Conservation (phyloP, 306 rosid species). For the Vigna trinervia region DNA sequence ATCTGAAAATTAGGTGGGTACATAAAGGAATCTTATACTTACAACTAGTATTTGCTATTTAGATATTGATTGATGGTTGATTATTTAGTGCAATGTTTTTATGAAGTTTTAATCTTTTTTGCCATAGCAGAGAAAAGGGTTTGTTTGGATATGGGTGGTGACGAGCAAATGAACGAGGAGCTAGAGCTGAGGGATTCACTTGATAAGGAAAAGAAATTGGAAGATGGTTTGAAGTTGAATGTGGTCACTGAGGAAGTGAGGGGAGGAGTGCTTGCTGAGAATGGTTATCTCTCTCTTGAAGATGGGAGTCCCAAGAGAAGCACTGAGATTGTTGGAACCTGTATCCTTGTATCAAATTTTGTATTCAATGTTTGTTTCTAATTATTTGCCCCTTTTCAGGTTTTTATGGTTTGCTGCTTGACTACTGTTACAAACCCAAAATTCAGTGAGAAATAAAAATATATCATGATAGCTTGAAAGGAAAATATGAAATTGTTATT, state of each 20-base stretch:
- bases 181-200: constrained; percentile 27
- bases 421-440: too few relatives aligned
- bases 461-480: too few relatives aligned
- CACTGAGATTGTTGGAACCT: constrained; percentile 47
- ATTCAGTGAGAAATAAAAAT: too few relatives aligned
- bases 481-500: too few relatives aligned
- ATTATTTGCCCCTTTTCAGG: neutral
- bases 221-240: constrained; percentile 50
- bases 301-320: constrained; percentile 46
- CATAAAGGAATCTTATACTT: too few relatives aligned
- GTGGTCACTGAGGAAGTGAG: constrained; percentile 47
- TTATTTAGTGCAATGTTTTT: neutral
- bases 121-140: constrained; percentile 21
- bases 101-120: constrained; percentile 31
- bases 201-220: constrained; percentile 46
- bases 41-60: too few relatives aligned
- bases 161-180: constrained; percentile 49
- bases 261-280: constrained; percentile 41
- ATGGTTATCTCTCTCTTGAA: constrained; percentile 46
- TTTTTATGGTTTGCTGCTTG: constrained; percentile 15
- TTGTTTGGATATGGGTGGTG: constrained; percentile 58
- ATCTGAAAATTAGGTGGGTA: too few relatives aligned
- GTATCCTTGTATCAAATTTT: constrained; percentile 57
- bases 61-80: too few relatives aligned
- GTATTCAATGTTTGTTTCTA: neutral